Conservation (phyloP, 2,329 filamentous ascomycete species). For the Allantophomopsis lycopodina region DNA sequence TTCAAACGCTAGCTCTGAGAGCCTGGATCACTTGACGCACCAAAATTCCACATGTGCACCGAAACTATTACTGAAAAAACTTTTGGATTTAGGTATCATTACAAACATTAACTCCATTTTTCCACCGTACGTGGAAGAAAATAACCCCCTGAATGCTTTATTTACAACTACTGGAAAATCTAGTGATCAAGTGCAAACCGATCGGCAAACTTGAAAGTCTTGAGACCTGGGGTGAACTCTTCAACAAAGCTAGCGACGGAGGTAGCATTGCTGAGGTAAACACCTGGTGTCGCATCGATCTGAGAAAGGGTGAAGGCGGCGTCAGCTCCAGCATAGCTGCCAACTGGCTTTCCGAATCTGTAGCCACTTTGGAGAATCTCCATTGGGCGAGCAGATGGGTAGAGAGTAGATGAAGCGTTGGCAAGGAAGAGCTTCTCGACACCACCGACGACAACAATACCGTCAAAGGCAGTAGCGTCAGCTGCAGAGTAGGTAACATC, state of each 20-base stretch:
- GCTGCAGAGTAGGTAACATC: conserved; percentile 51
- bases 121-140: too few relatives aligned
- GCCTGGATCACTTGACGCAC: too few relatives aligned
- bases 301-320: neutral
- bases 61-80: too few relatives aligned
- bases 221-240: conserved; percentile 41
- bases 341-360: conserved; percentile 51
- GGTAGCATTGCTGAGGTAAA: conserved; percentile 18
- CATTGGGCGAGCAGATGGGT: conserved; percentile 45
- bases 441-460: conserved; percentile 43
- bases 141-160: too few relatives aligned
- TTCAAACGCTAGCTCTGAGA: too few relatives aligned
- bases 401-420: conserved; percentile 34
- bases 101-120: too few relatives aligned
- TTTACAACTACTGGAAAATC: too few relatives aligned
- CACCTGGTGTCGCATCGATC: conserved; percentile 21
- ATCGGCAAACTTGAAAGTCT: conserved; percentile 50
- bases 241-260: conserved; percentile 25
- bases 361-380: conserved; percentile 51
- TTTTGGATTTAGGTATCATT: too few relatives aligned
- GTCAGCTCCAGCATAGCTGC: neutral
- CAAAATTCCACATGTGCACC: too few relatives aligned
- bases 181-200: conserved; percentile 41
- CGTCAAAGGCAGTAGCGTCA: conserved; percentile 49
- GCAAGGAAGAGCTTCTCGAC: conserved; percentile 35